Evolutionary conservation across 176 grass and related monocot genomes (phyloP).

Genomic region (Neostapfia colusana): DNA sequence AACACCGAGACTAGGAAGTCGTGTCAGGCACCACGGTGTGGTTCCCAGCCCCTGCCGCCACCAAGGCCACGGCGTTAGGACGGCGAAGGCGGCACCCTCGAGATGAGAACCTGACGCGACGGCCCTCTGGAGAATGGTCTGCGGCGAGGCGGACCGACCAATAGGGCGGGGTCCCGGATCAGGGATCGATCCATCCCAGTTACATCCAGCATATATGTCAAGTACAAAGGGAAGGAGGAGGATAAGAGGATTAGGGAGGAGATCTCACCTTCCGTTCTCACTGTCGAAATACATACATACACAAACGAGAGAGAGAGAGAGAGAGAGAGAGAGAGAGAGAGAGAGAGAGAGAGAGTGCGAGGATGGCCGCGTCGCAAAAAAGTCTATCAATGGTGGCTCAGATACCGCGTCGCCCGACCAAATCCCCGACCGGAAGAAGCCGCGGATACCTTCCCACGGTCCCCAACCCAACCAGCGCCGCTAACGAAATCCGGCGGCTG

Average conservation of each 20-base stretch:
- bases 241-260: too few species aligned
- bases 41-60: too few species aligned
- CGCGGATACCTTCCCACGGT: not conserved
- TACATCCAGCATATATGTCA: not conserved
- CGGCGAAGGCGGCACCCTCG: constrained; percentile 12
- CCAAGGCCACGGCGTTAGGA: not conserved
- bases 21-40: too few species aligned
- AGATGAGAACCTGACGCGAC: not conserved
- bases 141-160: too few species aligned
- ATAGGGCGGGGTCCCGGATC: not conserved
- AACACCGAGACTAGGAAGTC: too few species aligned
- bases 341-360: not conserved
- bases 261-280: not conserved
- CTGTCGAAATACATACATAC: not conserved
- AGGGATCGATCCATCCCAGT: not conserved
- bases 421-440: not conserved
- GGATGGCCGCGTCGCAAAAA: too few species aligned
- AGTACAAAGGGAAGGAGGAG: not conserved
- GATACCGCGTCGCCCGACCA: constrained; percentile 12
- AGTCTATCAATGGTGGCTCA: constrained; percentile 30
- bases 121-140: not conserved
- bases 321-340: not conserved
- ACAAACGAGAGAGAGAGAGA: too few species aligned
- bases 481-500: not conserved
- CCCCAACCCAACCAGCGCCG: constrained; percentile 7